These are phyloP conservation scores for Penicillium hesseltinei DNA, from an alignment of 2,329 filamentous ascomycete genomes.

Conservation along the genomic window DNA sequence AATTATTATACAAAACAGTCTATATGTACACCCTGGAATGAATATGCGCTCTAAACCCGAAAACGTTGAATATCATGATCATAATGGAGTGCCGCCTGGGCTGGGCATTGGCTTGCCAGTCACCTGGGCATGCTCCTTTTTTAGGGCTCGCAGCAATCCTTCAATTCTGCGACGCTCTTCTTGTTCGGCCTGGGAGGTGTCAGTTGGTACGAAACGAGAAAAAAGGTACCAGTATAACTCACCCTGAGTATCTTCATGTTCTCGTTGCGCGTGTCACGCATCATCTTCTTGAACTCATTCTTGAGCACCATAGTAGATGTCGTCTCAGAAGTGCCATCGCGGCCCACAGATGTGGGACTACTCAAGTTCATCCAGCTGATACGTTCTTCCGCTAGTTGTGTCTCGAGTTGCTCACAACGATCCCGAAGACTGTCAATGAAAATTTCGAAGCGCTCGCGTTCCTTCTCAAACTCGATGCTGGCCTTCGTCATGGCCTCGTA, in stretches of 20 bases:
- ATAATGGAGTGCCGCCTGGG: conserved; percentile 36
- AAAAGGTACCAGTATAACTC: conserved; percentile 33
- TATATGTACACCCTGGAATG: conserved; percentile 23
- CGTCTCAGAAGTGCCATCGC: conserved; percentile 48
- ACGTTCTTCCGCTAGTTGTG: conserved; percentile 64
- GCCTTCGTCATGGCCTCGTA: conserved; percentile 70
- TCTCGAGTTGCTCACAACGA: conserved; percentile 62
- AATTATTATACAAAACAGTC: conserved; percentile 23
- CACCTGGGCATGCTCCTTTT: conserved; percentile 40
- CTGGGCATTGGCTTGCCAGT: conserved; percentile 35
- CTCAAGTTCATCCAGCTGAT: conserved; percentile 64
- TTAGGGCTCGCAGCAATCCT: conserved; percentile 55
- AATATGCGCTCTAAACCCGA: conserved; percentile 14
- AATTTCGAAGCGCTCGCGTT: conserved; percentile 63
- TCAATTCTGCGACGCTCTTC: conserved; percentile 68
- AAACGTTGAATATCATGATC: conserved; percentile 28
- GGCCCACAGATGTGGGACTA: conserved; percentile 48
- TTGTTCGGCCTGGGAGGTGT: conserved; percentile 60
- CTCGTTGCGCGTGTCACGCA: conserved; percentile 68
- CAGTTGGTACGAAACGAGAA: conserved; percentile 9
- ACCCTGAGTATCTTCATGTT: conserved; percentile 65
- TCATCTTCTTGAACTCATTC: conserved; percentile 78
- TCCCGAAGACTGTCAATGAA: conserved; percentile 64
- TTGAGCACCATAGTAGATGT: conserved; percentile 68
- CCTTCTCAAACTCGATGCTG: conserved; percentile 68